Evolutionary conservation across 2,329 filamentous ascomycete species (phyloP), one percentile per base, ranked within the genome.

Genomic region (Aspergillus novoparasiticus): DNA sequence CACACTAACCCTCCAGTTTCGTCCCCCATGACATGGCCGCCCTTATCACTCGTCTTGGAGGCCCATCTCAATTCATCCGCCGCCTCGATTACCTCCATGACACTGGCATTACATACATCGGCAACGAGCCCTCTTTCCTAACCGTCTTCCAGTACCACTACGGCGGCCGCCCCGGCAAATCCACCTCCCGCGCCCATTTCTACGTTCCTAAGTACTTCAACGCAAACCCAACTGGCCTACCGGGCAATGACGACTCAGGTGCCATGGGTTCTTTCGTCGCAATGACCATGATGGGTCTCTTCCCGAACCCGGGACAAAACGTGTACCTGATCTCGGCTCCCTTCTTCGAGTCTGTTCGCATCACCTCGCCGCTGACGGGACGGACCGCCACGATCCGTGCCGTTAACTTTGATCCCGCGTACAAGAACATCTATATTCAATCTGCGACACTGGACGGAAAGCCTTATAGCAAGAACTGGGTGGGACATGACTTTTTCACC

Each of bases 101-200:
- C 68, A 79, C 81, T 1, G 82, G 85, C 6, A 85, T 90, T 32
- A 85, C 87, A 9, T 89, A 90, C 72, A 87, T 90, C 45, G 88
- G 88, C 59, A 88, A 91, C 68, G 82, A 89, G 65, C 86, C 87
- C 14, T 81, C 84, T 2, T 90, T 90, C 72, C 79, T 90, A 2
- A 87, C 84, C 1, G 84, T 90, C 0, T 91, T 87, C 73, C 84
- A 90, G 66, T 90, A 90, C 75, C 88, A 91, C 77, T 91, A 90
- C 66, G 88, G 86, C 0, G 88, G 87, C 0, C 85, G 88, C 0
- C 89, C 88, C 0, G 88, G 76, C 0, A 75, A 80, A 43, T 81
- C 78, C 2, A 75, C 81, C 0, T 63, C 74, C 26, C 85, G 87
- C 58, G 82, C 83, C 0, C 89, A 89, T 71, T 85, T 81, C 68